Evolutionary conservation across 441 rosid genomes (phyloP).

Genomic region (Euphorbia celastroides): DNA sequence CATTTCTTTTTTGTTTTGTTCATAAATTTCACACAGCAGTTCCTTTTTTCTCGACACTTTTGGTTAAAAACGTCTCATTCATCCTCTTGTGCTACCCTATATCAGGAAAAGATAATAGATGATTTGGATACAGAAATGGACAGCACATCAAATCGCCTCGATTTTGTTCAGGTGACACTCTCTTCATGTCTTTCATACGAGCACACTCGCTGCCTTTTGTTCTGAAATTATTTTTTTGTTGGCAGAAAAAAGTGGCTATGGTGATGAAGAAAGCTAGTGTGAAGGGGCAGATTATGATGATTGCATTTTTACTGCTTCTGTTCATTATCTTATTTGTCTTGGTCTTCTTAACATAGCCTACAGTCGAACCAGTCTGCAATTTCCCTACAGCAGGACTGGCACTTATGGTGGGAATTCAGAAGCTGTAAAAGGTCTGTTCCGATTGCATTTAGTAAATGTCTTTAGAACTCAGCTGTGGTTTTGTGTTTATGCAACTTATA

Average conservation of each 20-base stretch:
- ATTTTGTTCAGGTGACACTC: constrained; percentile 84
- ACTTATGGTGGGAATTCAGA: background rate
- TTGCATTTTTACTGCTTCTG: constrained; percentile 64
- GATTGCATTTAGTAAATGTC: background rate
- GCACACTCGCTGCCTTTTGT: too few species aligned
- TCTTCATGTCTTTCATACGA: background rate
- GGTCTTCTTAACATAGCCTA: constrained; percentile 68
- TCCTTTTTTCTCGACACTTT: too few species aligned
- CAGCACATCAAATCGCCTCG: constrained; percentile 86
- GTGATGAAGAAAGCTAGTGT: constrained; percentile 97
- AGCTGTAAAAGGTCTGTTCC: background rate
- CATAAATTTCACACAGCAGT: background rate
- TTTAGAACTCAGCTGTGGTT: background rate
- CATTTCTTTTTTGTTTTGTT: background rate
- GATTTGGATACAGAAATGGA: constrained; percentile 89
- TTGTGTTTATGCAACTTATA: background rate
- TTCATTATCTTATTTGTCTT: constrained; percentile 87
- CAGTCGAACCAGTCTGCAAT: background rate
- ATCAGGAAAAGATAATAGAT: constrained; percentile 79
- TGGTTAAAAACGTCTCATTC: too few species aligned
- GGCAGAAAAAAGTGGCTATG: constrained; percentile 95
- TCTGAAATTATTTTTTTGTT: background rate
- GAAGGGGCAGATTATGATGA: constrained; percentile 96
- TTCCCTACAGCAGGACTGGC: background rate
- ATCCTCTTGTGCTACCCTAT: constrained; percentile 19